Conservation (phyloP, 306 rosid species). For the Amphicarpaea edgeworthii region DNA sequence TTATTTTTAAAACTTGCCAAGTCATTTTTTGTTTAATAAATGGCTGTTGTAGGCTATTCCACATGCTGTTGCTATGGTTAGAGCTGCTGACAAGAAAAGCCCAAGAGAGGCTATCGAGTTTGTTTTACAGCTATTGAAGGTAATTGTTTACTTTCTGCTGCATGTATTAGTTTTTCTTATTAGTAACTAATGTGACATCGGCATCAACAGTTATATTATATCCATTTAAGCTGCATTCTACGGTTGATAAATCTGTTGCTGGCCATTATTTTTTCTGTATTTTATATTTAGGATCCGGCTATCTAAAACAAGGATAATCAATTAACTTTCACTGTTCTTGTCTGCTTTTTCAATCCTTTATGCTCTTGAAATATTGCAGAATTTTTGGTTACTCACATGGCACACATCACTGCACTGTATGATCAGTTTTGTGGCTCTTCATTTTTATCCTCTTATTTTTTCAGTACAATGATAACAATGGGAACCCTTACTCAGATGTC, state of each 20-base stretch:
- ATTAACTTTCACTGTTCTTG: not conserved
- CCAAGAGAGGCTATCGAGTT: slow-evolving; percentile 98
- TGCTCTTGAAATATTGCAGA: slow-evolving; percentile 7
- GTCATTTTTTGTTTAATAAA: slow-evolving; percentile 21
- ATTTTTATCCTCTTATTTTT: slow-evolving; percentile 43
- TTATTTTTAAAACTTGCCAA: slow-evolving; percentile 30
- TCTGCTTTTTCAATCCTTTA: slow-evolving; percentile 22
- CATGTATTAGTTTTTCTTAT: slow-evolving; percentile 18
- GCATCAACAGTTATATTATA: not conserved
- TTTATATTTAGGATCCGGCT: slow-evolving; percentile 10
- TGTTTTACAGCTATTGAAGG: slow-evolving; percentile 93
- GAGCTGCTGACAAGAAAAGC: slow-evolving; percentile 88
- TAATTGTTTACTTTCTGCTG: slow-evolving; percentile 42
- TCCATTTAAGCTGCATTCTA: not conserved
- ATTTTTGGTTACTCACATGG: not conserved
- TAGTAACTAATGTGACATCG: not conserved
- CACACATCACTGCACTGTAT: not conserved
- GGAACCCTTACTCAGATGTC: slow-evolving; percentile 92
- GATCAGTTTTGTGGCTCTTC: slow-evolving; percentile 24
- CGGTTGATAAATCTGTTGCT: not conserved
- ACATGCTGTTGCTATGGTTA: slow-evolving; percentile 89
- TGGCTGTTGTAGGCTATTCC: slow-evolving; percentile 84
- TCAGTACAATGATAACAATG: slow-evolving; percentile 95
- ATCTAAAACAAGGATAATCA: slow-evolving; percentile 3
- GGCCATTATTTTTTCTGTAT: slow-evolving; percentile 23